Evolutionary conservation across 768 basidiomycete genomes (phyloP).

Genomic region (Tricholoma sp.): DNA sequence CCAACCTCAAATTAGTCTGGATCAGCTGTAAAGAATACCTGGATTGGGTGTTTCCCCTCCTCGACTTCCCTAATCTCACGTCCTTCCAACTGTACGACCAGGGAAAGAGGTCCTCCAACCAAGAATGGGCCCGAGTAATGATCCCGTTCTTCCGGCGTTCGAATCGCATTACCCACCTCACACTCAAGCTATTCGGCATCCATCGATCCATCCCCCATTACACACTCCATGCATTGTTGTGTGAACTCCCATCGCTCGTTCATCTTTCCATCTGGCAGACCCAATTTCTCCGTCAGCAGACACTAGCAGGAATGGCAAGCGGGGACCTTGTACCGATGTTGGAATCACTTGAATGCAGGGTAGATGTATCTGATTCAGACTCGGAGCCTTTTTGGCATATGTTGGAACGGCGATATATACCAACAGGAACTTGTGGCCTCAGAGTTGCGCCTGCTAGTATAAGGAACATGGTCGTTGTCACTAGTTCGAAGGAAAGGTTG

Average conservation of each 20-base stretch:
- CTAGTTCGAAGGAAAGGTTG: too few species aligned
- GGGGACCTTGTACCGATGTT: neutral
- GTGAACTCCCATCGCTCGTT: neutral
- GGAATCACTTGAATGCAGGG: neutral
- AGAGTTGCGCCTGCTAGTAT: too few species aligned
- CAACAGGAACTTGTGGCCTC: too few species aligned
- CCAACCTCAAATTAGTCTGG: neutral
- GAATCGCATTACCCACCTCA: neutral
- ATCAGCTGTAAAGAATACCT: neutral
- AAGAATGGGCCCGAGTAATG: neutral
- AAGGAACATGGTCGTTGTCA: too few species aligned
- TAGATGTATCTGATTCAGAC: too few species aligned
- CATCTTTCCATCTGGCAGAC: neutral
- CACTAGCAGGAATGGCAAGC: neutral
- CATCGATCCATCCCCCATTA: neutral
- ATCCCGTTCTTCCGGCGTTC: neutral
- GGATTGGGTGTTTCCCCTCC: neutral
- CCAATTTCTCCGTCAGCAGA: neutral
- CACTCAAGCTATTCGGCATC: too few species aligned
- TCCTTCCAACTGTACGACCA: neutral
- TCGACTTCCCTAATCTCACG: neutral
- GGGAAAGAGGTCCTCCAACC: too few species aligned
- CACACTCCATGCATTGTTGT: neutral
- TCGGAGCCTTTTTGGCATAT: neutral
- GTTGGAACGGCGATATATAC: neutral